Base-by-base conservation (phyloP, 192 early-diverging fungal species). In the Gaertneriomyces semiglobifer region DNA sequence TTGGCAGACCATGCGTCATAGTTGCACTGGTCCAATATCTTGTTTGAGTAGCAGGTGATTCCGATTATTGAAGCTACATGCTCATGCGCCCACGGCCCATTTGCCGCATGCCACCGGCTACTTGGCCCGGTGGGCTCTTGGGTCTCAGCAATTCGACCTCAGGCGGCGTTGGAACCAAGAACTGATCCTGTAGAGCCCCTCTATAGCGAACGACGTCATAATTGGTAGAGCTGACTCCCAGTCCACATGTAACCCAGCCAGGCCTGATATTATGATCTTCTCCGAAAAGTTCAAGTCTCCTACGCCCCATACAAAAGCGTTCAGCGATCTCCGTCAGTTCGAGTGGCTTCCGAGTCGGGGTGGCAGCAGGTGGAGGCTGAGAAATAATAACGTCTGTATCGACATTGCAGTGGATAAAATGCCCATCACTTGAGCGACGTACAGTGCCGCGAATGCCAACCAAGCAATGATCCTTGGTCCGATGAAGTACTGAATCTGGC, bases 331-430 rank as follows among this genome's bases (percentile, higher is more conserved):
- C 64, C 68, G 84, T 84, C 53, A 88, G 66, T 69, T 88, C 86
- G 19, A 78, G 80, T 4, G 86, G 86, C 64, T 86, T 86, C 18
- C 58, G 45, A 14, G 75, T 74, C 25, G 25, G 25, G 16, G 63
- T 75, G 64, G 56, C 53, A 42, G 56, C 62, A 16, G 69, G 59
- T 11, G 78, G 77, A 62, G 86, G 83, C 53, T 86, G 83, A 8
- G 84, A 78, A 33, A 88, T 78, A 50, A 88, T 85, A 5, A 88
- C 81, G 55, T 88, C 86, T 20, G 86, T 88, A 55, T 88, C 86
- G 14, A 88, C 79, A 56, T 88, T 88, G 61, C 86, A 88, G 64
- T 88, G 86, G 61, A 88, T 88, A 63, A 88, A 87, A 74, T 88
- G 86, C 4, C 79, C 74, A 66, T 88, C 86, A 12, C 79, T 84